Percentiles rank a stretch among this genome's conserved stretches.
These are phyloP conservation scores for Aciculosporium take DNA, from an alignment of 2,329 filamentous ascomycete species.

Conservation along the genomic window DNA sequence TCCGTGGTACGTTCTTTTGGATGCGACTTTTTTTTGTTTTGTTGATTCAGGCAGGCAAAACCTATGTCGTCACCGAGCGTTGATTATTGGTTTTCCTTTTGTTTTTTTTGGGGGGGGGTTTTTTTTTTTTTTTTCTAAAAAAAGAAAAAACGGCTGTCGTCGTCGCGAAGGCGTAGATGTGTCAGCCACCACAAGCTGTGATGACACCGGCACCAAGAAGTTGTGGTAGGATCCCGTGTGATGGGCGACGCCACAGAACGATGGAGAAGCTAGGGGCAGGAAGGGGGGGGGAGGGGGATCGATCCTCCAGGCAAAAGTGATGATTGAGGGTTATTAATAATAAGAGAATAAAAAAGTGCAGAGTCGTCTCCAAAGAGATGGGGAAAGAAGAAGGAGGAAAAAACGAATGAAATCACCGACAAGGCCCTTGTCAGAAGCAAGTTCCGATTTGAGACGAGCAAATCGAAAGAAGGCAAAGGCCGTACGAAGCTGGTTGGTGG, in stretches of 20 bases:
- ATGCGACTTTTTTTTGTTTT: neutral
- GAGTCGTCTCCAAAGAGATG: neutral
- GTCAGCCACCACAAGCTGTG: neutral
- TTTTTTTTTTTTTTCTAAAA: no score
- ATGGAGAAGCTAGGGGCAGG: neutral
- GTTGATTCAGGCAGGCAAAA: no score
- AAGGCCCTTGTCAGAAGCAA: neutral
- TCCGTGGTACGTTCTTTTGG: neutral
- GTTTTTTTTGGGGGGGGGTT: no score
- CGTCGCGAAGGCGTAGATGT: neutral
- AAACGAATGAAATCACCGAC: neutral
- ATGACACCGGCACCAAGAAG: neutral
- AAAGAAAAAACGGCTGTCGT: no score
- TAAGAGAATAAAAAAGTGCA: neutral
- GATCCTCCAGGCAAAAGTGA: neutral
- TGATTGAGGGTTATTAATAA: neutral
- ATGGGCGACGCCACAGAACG: neutral
- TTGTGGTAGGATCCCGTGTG: neutral
- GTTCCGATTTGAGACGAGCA: neutral
- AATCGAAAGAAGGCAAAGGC: neutral
- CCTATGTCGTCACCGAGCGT: no score
- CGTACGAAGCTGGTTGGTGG: neutral
- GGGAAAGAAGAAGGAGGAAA: neutral
- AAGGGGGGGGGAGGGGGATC: neutral
- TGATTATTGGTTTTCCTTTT: no score